These are phyloP conservation scores for Colletotrichum caudatum DNA, from an alignment of 2,329 filamentous ascomycete species.

Conservation along the genomic window DNA sequence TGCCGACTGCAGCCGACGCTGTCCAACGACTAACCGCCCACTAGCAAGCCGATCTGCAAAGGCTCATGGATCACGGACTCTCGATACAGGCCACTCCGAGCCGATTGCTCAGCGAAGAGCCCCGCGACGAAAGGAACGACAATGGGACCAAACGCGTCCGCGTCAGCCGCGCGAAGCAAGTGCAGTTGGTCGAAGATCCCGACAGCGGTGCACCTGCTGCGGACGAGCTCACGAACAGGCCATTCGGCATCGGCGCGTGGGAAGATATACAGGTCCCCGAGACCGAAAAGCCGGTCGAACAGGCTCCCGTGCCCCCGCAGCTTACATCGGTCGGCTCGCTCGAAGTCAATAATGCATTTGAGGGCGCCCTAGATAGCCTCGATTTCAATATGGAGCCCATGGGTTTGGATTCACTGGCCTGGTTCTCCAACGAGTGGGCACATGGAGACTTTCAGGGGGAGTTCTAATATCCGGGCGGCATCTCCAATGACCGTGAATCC, in stretches of 20 bases:
- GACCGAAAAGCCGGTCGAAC: slow-evolving; percentile 26
- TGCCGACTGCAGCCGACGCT: background rate
- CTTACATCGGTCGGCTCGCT: slow-evolving; percentile 51
- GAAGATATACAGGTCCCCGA: slow-evolving; percentile 39
- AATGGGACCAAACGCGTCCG: slow-evolving; percentile 30
- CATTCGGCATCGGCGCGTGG: slow-evolving; percentile 39
- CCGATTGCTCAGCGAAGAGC: slow-evolving; percentile 49
- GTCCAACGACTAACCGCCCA: slow-evolving; percentile 30
- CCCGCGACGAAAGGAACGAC: slow-evolving; percentile 26
- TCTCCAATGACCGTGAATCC: too few relatives aligned
- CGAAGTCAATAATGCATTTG: slow-evolving; percentile 64
- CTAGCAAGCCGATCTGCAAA: slow-evolving; percentile 61
- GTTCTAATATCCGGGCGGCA: slow-evolving; percentile 2
- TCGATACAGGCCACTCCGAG: slow-evolving; percentile 48
- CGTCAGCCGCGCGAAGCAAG: slow-evolving; percentile 32
- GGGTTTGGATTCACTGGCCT: slow-evolving; percentile 51
- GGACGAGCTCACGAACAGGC: slow-evolving; percentile 39
- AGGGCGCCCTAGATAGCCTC: slow-evolving; percentile 61
- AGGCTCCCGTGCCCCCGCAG: slow-evolving; percentile 31
- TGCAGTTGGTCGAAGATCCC: slow-evolving; percentile 36
- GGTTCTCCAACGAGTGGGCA: slow-evolving; percentile 39
- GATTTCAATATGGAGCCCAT: slow-evolving; percentile 61
- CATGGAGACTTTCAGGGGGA: slow-evolving; percentile 36
- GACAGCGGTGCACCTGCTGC: slow-evolving; percentile 30
- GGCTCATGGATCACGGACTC: slow-evolving; percentile 61